Base-by-base conservation (phyloP, 768 basidiomycete species). In the Hygrophorus pudorinus region DNA sequence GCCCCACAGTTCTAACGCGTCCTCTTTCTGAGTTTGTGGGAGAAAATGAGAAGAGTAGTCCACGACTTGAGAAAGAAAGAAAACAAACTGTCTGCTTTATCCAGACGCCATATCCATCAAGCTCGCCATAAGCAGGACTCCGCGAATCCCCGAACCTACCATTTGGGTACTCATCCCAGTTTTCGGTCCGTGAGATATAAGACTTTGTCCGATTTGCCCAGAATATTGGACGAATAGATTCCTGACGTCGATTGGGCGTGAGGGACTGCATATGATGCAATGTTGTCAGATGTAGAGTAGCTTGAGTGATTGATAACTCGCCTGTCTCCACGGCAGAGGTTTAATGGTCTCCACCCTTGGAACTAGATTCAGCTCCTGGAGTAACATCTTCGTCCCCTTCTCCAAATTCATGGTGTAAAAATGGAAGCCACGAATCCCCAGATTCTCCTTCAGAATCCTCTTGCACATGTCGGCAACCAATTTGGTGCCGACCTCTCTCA, bases 131-230 rank as follows among this genome's bases (percentile, higher is more conserved):
- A 11, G 96, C 96, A 21, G 96, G 96, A 73, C 86, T 90, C 46
- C 96, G 79, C 5, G 93, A 84, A 65, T 98, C 96, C 54, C 96
- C 96, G 58, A 94, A 99, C 52, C 96, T 88, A 44, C 96, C 96
- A 61, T 99, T 99, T 40, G 96, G 96, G 62, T 96, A 98, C 60
- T 98, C 94, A 59, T 99, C 96, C 96, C 96, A 99, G 58, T 96
- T 89, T 59, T 96, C 92, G 11, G 96, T 98, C 43, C 94, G 84
- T 6, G 88, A 88, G 37, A 98, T 71, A 60, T 98, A 98, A 1
- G 92, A 96, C 58, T 92, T 86, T 30, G 91, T 77, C 31, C 94
- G 75, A 66, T 99, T 98, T 10, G 96, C 91, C 93, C 94, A 98
- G 71, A 98, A 98, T 58, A 99, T 98, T 2, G 96, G 96, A 28